Evolutionary conservation across 495 filamentous ascomycete genomes (phyloP), one percentile per base, ranked within the genome.

Genomic region (Choiromyces venosus): DNA sequence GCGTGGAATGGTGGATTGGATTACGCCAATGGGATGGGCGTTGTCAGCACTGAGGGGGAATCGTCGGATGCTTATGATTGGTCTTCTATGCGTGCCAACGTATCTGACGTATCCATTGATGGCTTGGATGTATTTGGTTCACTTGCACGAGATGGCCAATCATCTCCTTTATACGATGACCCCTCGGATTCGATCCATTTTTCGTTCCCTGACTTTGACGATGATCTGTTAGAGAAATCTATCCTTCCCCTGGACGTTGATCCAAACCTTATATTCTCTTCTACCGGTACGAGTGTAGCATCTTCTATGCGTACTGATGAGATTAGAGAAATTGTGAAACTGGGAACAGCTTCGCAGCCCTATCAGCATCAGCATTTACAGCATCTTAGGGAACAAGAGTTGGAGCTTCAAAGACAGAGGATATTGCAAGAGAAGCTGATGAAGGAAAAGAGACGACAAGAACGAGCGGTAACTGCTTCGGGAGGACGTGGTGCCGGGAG

Each of bases 311-410:
- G 80, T 52, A 72, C 73, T 42, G 78, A 75, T 18, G 52, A 61
- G 3, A 61, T 61, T 33, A 61, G 52, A 33, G 52, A 61, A 61
- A 16, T 29, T 33, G 52, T 18, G 25, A 14, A 25, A 16, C 42
- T 78, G 42, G 65, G 66, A 18, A 68, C 75, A 56, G 71, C 67
- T 38, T 70, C 74, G 33, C 78, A 76, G 65, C 79, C 79, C 21
- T 81, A 81, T 52, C 79, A 78, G 16, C 79, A 81, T 25, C 80
- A 82, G 40, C 69, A 82, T 71, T 44, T 82, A 38, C 77, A 81
- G 52, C 80, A 76, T 40, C 72, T 81, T 36, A 75, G 80, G 65
- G 80, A 82, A 66, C 72, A 78, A 65, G 72, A 80, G n/a, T 35
- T 80, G 38, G 79, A 80, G n/a, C 73, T 76, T 65, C 73, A 78